Percentiles rank a stretch among this genome's conserved stretches.
Conservation (phyloP, 2,329 filamentous ascomycete species). For the Fusarium camptoceras region DNA sequence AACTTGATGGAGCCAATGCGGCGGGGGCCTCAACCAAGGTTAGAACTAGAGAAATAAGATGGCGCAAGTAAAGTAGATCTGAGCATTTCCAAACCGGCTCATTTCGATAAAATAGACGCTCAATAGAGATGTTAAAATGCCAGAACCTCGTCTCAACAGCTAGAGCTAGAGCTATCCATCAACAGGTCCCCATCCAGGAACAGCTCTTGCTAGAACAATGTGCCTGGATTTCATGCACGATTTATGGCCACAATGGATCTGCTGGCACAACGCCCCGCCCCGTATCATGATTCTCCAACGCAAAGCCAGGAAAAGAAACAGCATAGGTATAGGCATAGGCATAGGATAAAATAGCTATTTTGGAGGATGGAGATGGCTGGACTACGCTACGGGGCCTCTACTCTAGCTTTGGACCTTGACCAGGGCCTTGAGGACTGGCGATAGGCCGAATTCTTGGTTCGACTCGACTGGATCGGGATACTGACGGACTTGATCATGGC, state of each 20-base stretch:
- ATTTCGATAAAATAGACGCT: not conserved
- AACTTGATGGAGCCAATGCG: conserved; percentile 24
- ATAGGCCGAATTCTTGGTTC: conserved; percentile 36
- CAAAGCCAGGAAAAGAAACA: conserved; percentile 33
- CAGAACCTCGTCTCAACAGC: conserved; percentile 3
- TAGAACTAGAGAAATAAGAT: conserved; percentile 37
- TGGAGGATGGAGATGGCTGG: conserved; percentile 36
- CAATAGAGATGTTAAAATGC: not conserved
- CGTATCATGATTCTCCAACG: conserved; percentile 42
- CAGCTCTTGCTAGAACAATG: conserved; percentile 32
- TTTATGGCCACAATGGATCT: conserved; percentile 46
- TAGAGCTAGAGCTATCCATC: not conserved
- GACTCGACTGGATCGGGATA: conserved; percentile 30
- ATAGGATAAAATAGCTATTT: conserved; percentile 24
- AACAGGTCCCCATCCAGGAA: conserved; percentile 24
- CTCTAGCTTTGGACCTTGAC: conserved; percentile 17
- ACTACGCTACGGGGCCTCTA: conserved; percentile 37
- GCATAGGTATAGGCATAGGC: conserved; percentile 5
- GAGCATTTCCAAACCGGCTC: conserved; percentile 22
- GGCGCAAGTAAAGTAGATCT: conserved; percentile 36
- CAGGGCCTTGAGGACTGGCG: conserved; percentile 22
- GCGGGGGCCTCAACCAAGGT: conserved; percentile 35
- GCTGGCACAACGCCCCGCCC: conserved; percentile 43
- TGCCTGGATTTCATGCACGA: conserved; percentile 42
- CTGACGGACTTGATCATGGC: conserved; percentile 23